phyloP scores from a whole-genome alignment of 139 green algal genomes.

The Volvox africanus region DNA sequence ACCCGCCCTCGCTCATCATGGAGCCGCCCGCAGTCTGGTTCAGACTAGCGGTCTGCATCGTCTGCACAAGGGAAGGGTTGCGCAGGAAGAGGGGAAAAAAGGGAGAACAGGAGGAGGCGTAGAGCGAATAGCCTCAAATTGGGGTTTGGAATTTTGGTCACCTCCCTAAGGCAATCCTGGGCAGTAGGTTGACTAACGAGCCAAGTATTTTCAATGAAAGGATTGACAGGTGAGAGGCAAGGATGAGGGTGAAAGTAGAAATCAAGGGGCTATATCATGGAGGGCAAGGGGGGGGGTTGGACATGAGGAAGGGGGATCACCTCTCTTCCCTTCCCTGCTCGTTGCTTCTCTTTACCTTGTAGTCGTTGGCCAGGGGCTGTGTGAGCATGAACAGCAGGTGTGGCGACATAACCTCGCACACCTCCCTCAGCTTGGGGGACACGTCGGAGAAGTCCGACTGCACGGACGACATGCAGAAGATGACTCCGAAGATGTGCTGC shows the following conservation, averaged over 20 bases:
- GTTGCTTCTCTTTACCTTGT: conserved; percentile 28
- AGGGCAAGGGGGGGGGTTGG: neutral
- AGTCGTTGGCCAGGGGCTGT: conserved; percentile 49
- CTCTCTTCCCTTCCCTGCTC: too few relatives aligned
- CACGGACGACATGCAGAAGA: conserved; percentile 69
- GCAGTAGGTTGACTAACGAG: too few relatives aligned
- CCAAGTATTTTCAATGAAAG: too few relatives aligned
- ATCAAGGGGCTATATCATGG: neutral
- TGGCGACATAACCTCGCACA: conserved; percentile 65
- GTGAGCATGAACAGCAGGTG: conserved; percentile 59
- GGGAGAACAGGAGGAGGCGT: neutral
- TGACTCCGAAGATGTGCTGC: conserved; percentile 68
- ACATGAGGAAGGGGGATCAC: too few relatives aligned
- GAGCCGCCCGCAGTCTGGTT: conserved; percentile 33
- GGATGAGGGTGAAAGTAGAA: neutral
- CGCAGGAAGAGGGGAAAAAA: neutral
- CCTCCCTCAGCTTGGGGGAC: conserved; percentile 56
- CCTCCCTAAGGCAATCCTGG: too few relatives aligned
- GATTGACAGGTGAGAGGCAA: neutral
- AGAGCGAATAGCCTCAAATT: neutral
- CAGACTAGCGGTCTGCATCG: conserved; percentile 40
- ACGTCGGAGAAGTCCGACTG: conserved; percentile 62
- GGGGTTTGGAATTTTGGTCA: too few relatives aligned
- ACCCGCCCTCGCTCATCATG: conserved; percentile 40
- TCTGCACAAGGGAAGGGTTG: neutral